Percentiles rank a stretch among this genome's conserved stretches.
Evolutionary conservation across 2,329 filamentous ascomycete genomes (phyloP).

Genomic region (Xylaria sp.): DNA sequence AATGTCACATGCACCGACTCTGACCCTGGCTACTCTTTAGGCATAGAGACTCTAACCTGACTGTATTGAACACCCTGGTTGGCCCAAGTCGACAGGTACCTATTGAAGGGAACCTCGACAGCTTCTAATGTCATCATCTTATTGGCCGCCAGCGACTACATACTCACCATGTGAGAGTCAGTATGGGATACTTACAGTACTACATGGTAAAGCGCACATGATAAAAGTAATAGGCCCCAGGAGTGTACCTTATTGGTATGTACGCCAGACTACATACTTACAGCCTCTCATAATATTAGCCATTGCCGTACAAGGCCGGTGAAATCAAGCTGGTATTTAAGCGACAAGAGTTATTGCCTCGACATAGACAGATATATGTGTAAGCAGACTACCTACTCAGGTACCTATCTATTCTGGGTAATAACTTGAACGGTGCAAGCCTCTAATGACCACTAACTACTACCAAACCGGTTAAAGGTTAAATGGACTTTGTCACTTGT

Average conservation of each 20-base stretch:
- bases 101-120: not conserved
- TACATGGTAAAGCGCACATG: not conserved
- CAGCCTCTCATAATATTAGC: not conserved
- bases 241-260: not conserved
- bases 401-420: no score
- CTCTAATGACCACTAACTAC: no score
- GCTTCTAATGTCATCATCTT: not conserved
- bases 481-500: not conserved
- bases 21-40: not conserved
- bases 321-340: not conserved
- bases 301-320: not conserved
- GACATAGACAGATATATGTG: no score
- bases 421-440: no score
- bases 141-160: not conserved
- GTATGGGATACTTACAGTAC: not conserved
- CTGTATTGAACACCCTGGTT: slow-evolving; percentile 6
- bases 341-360: not conserved
- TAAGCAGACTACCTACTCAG: no score
- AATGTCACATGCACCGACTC: not conserved
- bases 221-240: slow-evolving; percentile 1
- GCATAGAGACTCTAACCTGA: not conserved
- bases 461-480: slow-evolving; percentile 1
- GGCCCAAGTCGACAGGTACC: not conserved
- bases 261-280: not conserved
- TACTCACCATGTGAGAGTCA: not conserved